Percentiles rank a stretch among this genome's conserved stretches.
phyloP scores from a whole-genome alignment of 2,329 filamentous ascomycete genomes.

The Aspergillus sp. region DNA sequence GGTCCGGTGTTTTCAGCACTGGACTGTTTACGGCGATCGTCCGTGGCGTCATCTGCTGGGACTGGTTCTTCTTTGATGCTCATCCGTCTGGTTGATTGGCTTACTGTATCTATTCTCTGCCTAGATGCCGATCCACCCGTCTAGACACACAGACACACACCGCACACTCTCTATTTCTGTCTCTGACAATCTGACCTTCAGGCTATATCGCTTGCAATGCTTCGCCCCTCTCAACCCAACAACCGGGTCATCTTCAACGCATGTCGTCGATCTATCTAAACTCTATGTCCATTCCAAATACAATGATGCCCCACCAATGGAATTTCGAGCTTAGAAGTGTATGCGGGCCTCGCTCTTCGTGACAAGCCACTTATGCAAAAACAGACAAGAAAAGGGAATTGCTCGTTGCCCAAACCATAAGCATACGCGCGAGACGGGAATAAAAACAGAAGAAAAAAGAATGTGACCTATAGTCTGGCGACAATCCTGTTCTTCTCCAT shows the following conservation, averaged over 20 bases:
- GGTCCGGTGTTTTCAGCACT: not conserved
- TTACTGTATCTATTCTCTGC: not conserved
- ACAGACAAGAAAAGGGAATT: not conserved
- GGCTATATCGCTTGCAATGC: slow-evolving; percentile 1
- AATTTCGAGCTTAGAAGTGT: not conserved
- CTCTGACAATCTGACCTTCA: not conserved
- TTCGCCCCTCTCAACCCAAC: slow-evolving; percentile 15
- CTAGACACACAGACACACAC: not conserved
- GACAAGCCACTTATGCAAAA: not conserved
- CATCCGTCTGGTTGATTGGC: not conserved
- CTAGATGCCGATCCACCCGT: not conserved
- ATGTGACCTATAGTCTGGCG: slow-evolving; percentile 28
- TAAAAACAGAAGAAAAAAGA: not conserved
- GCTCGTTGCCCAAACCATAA: not conserved
- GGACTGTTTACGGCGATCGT: not conserved
- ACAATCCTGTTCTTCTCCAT: slow-evolving; percentile 29
- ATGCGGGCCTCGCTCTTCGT: not conserved
- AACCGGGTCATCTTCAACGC: slow-evolving; percentile 18
- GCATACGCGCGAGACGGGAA: not conserved
- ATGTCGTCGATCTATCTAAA: slow-evolving; percentile 17
- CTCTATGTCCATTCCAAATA: slow-evolving; percentile 17
- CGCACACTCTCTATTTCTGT: not conserved
- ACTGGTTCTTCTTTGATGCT: not conserved
- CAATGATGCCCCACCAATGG: slow-evolving; percentile 8
- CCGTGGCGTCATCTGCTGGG: not conserved